Percentiles rank a stretch among this genome's conserved stretches.
Conservation (phyloP, 306 rosid genomes). For the Citrullus amarus region DNA sequence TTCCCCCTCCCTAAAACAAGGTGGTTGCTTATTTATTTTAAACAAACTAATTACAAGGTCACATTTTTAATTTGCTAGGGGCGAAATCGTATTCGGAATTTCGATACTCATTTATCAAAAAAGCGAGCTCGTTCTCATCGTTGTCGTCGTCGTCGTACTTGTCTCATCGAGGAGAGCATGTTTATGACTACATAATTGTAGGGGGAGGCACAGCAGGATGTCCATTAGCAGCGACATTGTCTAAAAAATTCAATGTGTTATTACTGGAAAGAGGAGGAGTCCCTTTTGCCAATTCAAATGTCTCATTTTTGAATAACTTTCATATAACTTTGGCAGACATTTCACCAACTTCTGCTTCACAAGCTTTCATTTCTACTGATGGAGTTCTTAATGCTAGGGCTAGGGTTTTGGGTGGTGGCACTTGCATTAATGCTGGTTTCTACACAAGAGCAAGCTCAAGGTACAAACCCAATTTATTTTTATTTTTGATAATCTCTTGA, state of each 20-base stretch:
- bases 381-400: slow-evolving; percentile 76
- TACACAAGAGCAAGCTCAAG: slow-evolving; percentile 73
- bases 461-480: slow-evolving; percentile 12
- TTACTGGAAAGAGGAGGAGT: slow-evolving; percentile 82
- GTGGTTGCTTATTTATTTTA: not conserved
- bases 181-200: slow-evolving; percentile 65
- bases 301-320: slow-evolving; percentile 50
- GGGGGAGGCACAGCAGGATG: slow-evolving; percentile 98
- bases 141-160: slow-evolving; percentile 40
- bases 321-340: slow-evolving; percentile 60
- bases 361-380: slow-evolving; percentile 62
- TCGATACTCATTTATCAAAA: slow-evolving; percentile 52
- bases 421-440: slow-evolving; percentile 85
- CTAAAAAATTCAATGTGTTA: slow-evolving; percentile 54
- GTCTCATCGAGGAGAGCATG: slow-evolving; percentile 21
- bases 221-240: slow-evolving; percentile 84
- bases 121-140: slow-evolving; percentile 61
- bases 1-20: not conserved
- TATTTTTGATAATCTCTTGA: too few species aligned
- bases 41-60: not conserved
- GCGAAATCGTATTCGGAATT: not conserved
- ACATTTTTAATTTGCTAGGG: not conserved
- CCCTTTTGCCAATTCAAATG: slow-evolving; percentile 70
- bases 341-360: slow-evolving; percentile 79
- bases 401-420: slow-evolving; percentile 81